Evolutionary conservation across 345 rosid genomes (phyloP).

Genomic region (Raphanus raphanistrum): DNA sequence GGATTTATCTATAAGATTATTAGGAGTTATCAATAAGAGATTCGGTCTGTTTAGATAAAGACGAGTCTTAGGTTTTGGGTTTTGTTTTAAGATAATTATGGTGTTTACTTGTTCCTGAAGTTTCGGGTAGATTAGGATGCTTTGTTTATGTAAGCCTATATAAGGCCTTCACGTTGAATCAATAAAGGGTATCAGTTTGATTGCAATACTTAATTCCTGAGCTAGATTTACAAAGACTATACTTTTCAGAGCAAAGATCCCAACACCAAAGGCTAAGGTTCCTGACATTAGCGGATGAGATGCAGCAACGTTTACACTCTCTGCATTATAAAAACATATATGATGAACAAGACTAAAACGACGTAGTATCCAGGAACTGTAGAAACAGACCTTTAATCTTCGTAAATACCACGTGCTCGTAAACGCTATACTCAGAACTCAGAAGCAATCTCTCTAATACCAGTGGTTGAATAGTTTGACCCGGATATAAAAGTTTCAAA

Average conservation of each 20-base stretch:
- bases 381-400: constrained; percentile 60
- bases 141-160: too few relatives aligned
- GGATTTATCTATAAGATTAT: too few relatives aligned
- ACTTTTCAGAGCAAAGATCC: constrained; percentile 50
- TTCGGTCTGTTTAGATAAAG: too few relatives aligned
- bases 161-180: too few relatives aligned
- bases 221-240: too few relatives aligned
- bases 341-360: background rate
- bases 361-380: background rate
- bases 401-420: constrained; percentile 58
- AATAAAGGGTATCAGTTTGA: too few relatives aligned
- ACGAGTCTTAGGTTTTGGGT: too few relatives aligned
- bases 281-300: constrained; percentile 60
- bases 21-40: too few relatives aligned
- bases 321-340: constrained; percentile 35
- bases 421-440: constrained; percentile 55
- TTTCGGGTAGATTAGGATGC: too few relatives aligned
- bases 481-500: constrained; percentile 17
- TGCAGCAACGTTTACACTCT: constrained; percentile 64
- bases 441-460: constrained; percentile 47
- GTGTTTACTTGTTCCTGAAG: too few relatives aligned
- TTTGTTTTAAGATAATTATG: too few relatives aligned
- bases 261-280: constrained; percentile 59
- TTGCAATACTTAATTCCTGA: too few relatives aligned
- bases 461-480: constrained; percentile 1